These are phyloP conservation scores for Anastatica hierochuntica DNA, from an alignment of 345 rosid genomes.

Conservation along the genomic window DNA sequence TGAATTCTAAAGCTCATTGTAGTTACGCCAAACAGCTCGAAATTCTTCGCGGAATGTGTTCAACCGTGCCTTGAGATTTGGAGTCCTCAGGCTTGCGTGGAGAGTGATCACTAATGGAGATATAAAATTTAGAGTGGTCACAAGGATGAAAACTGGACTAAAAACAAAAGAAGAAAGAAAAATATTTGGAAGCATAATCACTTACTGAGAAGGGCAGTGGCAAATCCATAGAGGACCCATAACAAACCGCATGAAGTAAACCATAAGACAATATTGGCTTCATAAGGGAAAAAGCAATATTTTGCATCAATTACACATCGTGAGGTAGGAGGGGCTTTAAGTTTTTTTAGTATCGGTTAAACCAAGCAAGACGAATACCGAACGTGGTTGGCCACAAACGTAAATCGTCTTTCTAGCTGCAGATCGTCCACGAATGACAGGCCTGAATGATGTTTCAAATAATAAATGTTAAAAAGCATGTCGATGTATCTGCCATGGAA, in stretches of 20 bases:
- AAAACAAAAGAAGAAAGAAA: not conserved
- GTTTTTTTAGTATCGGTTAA: constrained; percentile 11
- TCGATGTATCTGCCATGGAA: not conserved
- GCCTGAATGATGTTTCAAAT: constrained; percentile 17
- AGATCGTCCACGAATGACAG: constrained; percentile 30
- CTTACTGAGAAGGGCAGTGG: constrained; percentile 24
- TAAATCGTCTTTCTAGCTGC: constrained; percentile 25
- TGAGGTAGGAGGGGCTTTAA: not conserved
- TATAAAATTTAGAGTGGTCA: not conserved
- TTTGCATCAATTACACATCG: constrained; percentile 6
- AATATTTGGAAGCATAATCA: not conserved
- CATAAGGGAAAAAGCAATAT: constrained; percentile 4
- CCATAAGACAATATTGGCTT: constrained; percentile 24
- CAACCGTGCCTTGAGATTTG: constrained; percentile 32
- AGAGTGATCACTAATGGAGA: constrained; percentile 18
- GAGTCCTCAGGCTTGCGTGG: constrained; percentile 30
- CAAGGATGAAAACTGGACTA: not conserved
- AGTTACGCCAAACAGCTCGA: constrained; percentile 33
- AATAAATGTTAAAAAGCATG: not conserved
- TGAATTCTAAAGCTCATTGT: constrained; percentile 20
- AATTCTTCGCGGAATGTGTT: constrained; percentile 33
- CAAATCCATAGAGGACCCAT: constrained; percentile 23
- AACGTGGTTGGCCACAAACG: constrained; percentile 29
- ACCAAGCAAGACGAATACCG: constrained; percentile 23
- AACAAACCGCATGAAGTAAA: constrained; percentile 26